These are phyloP conservation scores for Thielaviopsis ethacetica DNA, from an alignment of 2,329 filamentous ascomycete species.

Conservation along the genomic window DNA sequence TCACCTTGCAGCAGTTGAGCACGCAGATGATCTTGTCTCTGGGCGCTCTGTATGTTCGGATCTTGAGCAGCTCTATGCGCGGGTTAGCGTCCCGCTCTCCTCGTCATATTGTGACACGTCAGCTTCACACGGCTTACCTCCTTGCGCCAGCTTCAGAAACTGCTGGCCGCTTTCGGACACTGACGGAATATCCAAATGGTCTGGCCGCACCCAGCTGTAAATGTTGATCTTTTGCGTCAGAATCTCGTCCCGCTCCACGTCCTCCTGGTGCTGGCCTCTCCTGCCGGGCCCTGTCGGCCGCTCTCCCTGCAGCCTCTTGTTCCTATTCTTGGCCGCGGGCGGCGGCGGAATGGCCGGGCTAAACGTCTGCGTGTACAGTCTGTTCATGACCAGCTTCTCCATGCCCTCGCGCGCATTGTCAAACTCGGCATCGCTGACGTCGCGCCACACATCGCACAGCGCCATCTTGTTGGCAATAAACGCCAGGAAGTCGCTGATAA, in stretches of 20 bases:
- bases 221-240: conserved; percentile 92
- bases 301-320: conserved; percentile 43
- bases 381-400: conserved; percentile 99
- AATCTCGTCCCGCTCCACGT: conserved; percentile 93
- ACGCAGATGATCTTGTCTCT: conserved; percentile 98
- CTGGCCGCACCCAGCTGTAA: conserved; percentile 85
- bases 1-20: conserved; percentile 97
- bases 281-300: conserved; percentile 63
- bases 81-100: background rate
- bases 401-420: conserved; percentile 97
- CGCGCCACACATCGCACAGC: conserved; percentile 88
- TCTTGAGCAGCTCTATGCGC: conserved; percentile 74
- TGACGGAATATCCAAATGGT: conserved; percentile 81
- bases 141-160: conserved; percentile 77
- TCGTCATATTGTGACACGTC: background rate
- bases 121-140: conserved; percentile 35
- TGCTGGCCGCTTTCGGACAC: conserved; percentile 74
- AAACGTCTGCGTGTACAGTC: conserved; percentile 89
- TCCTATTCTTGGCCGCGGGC: conserved; percentile 49
- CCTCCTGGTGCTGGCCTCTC: conserved; percentile 89
- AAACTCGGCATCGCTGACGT: conserved; percentile 90
- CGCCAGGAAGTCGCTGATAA: conserved; percentile 86
- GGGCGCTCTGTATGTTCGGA: conserved; percentile 92
- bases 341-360: conserved; percentile 77
- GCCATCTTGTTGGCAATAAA: conserved; percentile 99